A percentile compares a stretch with the other conserved stretches of the same genome.
Evolutionary conservation across 2,329 filamentous ascomycete species (phyloP).

Genomic region (Endoconidiophora laricicola): DNA sequence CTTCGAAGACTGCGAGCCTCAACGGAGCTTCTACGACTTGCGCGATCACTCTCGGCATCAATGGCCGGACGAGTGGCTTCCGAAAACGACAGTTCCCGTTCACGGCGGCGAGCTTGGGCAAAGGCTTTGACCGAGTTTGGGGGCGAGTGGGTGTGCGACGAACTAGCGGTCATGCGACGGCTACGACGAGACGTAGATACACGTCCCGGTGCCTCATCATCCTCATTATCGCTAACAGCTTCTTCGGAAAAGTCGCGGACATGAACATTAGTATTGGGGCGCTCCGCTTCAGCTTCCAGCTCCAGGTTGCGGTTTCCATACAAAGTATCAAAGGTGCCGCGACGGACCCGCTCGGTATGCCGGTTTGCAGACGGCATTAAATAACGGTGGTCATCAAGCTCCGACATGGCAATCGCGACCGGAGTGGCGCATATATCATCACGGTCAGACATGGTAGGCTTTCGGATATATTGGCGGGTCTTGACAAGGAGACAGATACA

Average conservation of each 20-base stretch:
- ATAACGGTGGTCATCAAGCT: slow-evolving; percentile 75
- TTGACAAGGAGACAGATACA: not conserved
- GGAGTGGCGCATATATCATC: slow-evolving; percentile 42
- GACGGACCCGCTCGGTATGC: slow-evolving; percentile 37
- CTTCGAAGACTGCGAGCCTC: slow-evolving; percentile 7
- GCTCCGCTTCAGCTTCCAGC: slow-evolving; percentile 15
- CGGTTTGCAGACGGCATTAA: slow-evolving; percentile 45
- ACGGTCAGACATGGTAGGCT: slow-evolving; percentile 46
- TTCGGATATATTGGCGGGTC: not conserved
- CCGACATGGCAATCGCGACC: slow-evolving; percentile 58
- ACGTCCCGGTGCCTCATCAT: slow-evolving; percentile 42
- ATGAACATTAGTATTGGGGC: slow-evolving; percentile 23
- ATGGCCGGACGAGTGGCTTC: slow-evolving; percentile 27
- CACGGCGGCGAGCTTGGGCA: slow-evolving; percentile 72
- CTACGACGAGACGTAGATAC: slow-evolving; percentile 28
- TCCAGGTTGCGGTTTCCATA: slow-evolving; percentile 32
- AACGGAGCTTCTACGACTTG: slow-evolving; percentile 7
- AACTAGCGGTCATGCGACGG: slow-evolving; percentile 41
- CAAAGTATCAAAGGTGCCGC: slow-evolving; percentile 59
- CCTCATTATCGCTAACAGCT: slow-evolving; percentile 56
- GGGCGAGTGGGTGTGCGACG: slow-evolving; percentile 57
- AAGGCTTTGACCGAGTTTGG: slow-evolving; percentile 98
- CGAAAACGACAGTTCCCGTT: slow-evolving; percentile 49
- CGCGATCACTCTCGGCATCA: slow-evolving; percentile 28
- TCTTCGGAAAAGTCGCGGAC: slow-evolving; percentile 79